Percentiles rank a stretch among this genome's conserved stretches.
These are phyloP conservation scores for Penicillium capsulatum DNA, from an alignment of 2,329 filamentous ascomycete species.

Conservation along the genomic window DNA sequence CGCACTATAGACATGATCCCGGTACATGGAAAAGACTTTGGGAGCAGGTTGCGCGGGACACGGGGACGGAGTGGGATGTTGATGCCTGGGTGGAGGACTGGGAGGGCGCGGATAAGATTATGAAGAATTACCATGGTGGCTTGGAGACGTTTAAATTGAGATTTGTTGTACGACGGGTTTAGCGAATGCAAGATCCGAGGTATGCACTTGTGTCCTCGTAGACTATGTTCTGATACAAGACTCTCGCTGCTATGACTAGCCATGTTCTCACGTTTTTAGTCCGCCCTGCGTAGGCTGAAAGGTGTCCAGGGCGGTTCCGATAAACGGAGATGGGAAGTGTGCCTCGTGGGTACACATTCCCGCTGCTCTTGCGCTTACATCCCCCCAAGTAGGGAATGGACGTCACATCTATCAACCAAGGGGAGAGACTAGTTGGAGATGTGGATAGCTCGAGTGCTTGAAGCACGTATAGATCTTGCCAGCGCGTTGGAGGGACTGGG, in stretches of 20 bases:
- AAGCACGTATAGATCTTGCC: conserved; percentile 39
- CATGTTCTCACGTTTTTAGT: conserved; percentile 56
- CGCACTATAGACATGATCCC: conserved; percentile 48
- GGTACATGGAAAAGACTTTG: conserved; percentile 52
- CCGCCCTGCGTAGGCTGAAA: conserved; percentile 49
- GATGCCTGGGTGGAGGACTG: conserved; percentile 15
- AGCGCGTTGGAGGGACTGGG: conserved; percentile 15
- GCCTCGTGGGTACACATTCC: conserved; percentile 29
- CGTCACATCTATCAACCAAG: conserved; percentile 51
- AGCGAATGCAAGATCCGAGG: background rate
- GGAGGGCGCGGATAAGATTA: conserved; percentile 8
- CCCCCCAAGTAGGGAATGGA: conserved; percentile 15
- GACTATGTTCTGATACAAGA: no score
- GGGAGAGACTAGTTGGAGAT: conserved; percentile 44
- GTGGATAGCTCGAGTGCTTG: conserved; percentile 49
- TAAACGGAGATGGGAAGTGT: conserved; percentile 44
- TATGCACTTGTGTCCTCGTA: no score
- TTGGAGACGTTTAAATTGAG: conserved; percentile 16
- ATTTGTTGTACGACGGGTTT: conserved; percentile 14
- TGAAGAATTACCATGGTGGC: conserved; percentile 11
- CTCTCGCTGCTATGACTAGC: background rate
- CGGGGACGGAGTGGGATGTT: conserved; percentile 50
- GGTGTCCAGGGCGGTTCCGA: conserved; percentile 49
- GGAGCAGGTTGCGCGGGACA: conserved; percentile 51
- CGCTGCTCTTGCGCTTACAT: conserved; percentile 48